Evolutionary conservation across 345 rosid species (phyloP), one percentile per base, ranked within the genome.

Genomic region (Rhodamnia rubescens): DNA sequence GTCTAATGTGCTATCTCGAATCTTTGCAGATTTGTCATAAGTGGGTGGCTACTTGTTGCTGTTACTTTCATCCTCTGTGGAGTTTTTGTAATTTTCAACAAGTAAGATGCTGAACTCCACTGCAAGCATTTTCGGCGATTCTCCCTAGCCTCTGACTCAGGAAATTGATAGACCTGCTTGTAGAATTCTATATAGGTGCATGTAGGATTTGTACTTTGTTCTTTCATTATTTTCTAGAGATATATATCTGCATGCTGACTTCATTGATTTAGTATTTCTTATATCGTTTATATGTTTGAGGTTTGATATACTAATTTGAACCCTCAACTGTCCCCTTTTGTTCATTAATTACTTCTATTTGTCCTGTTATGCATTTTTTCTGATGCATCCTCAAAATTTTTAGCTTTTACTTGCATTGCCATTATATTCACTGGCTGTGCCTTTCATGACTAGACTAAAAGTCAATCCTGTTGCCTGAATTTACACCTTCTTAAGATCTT

Each of bases 11-110:
- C 53, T 53, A 56, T 42, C 20, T n/a, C 4, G 20, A 55, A 54
- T 88, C 53, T 6, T 84, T 90, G 89, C 91, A 96, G 98, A 92
- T 94, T 96, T 55, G 92, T 96, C 3, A 88, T 91, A 87, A 95
- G 98, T 22, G 99, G 99, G 88, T 96, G 99, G 98, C 89, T 96
- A 74, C 89, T 96, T 24, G 99, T 95, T 89, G 97, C 95, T 54
- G 86, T 94, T 84, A 95, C 98, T 81, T 96, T 95, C 89, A 87
- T 94, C 87, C 97, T 96, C 51, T 97, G 95, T 58, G 98, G 98
- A 84, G 93, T 93, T 83, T 96, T 97, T 84, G 84, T 97, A 55
- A 91, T 97, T 82, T 88, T 97, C 84, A 94, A 93, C 93, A 96
- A 89, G 99, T 97, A 93, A 92, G 93, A 49, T 49, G 64, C 51